Base-by-base conservation (phyloP, 2,329 filamentous ascomycete species). In the Penicillium glabrum region DNA sequence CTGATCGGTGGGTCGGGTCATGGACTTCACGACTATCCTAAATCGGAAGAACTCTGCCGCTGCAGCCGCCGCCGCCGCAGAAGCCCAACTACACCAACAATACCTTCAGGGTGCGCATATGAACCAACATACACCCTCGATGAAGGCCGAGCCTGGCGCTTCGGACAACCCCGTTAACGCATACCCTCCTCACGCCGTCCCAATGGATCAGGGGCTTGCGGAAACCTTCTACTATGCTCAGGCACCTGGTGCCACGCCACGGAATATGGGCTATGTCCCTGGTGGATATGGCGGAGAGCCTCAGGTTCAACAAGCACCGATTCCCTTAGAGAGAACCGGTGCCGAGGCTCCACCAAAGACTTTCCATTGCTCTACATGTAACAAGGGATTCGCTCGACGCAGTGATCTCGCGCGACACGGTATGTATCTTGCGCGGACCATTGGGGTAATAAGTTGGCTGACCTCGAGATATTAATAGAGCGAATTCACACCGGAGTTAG, bases 321-420 rank as follows among this genome's bases (percentile, higher is more conserved):
- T 60, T 67, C 75, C 72, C 64, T 72, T 75, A 67, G 76, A 78
- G 63, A 60, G 79, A 76, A 66, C 69, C n/a, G 69, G 69, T 41
- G 64, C 60, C 70, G 79, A 73, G 71, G 81, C 65, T 33, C 80
- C 83, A 29, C 82, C 84, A 11, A 90, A 97, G 77, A 87, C 90
- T 1, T 97, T 95, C 70, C 88, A 91, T 23, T 99, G 95, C 78
- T 89, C 87, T 62, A 93, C 89, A 3, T 99, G 95, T 74, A 84
- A 84, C 56, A 98, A 98, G 77, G 89, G 89, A 24, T 99, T 99
- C 73, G 95, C 95, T 51, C 83, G 95, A 69, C 85, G 95, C 63
- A 98, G 93, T 76, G 95, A 99, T 78, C 85, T 98, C 51, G 91
- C 93, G 61, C 86, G 95, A 68, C 95, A 99, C 77, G 93, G 93